Conservation (phyloP, 2,329 filamentous ascomycete species). For the Sporothrix variecibatus region DNA sequence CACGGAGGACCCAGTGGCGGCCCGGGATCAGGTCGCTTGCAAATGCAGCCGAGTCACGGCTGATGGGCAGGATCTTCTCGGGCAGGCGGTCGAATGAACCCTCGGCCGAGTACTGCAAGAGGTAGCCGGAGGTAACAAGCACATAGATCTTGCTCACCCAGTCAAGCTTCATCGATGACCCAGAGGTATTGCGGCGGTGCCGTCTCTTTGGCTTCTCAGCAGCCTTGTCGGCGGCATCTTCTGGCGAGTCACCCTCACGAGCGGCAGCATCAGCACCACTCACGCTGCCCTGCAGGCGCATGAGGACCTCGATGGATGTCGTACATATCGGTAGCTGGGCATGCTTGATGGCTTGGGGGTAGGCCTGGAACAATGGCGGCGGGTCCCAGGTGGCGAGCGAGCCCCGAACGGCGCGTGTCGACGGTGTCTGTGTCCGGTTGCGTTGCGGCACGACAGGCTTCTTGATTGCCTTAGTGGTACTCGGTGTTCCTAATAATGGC, state of each 20-base stretch:
- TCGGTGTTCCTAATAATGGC: not conserved
- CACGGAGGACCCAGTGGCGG: conserved; percentile 76
- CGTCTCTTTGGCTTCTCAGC: conserved; percentile 44
- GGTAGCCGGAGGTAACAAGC: conserved; percentile 67
- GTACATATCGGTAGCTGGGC: conserved; percentile 68
- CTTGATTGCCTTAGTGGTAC: conserved; percentile 33
- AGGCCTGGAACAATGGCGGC: conserved; percentile 83
- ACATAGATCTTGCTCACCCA: conserved; percentile 74
- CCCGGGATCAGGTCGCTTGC: conserved; percentile 79
- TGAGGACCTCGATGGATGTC: conserved; percentile 67
- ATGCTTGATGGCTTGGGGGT: conserved; percentile 79
- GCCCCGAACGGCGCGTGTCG: conserved; percentile 34
- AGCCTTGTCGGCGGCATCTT: conserved; percentile 39
- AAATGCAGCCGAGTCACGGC: conserved; percentile 76
- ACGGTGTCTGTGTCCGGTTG: conserved; percentile 30
- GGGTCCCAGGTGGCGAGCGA: conserved; percentile 59
- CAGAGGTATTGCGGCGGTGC: conserved; percentile 48
- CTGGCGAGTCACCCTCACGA: conserved; percentile 30
- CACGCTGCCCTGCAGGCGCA: conserved; percentile 61
- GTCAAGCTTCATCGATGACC: conserved; percentile 53
- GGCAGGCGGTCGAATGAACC: conserved; percentile 71
- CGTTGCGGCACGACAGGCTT: conserved; percentile 34
- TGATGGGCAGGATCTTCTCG: conserved; percentile 71
- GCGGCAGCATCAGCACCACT: conserved; percentile 42
- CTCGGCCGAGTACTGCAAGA: conserved; percentile 73